Evolutionary conservation across 2,329 filamentous ascomycete genomes (phyloP).

Genomic region (Penicillium sp.): DNA sequence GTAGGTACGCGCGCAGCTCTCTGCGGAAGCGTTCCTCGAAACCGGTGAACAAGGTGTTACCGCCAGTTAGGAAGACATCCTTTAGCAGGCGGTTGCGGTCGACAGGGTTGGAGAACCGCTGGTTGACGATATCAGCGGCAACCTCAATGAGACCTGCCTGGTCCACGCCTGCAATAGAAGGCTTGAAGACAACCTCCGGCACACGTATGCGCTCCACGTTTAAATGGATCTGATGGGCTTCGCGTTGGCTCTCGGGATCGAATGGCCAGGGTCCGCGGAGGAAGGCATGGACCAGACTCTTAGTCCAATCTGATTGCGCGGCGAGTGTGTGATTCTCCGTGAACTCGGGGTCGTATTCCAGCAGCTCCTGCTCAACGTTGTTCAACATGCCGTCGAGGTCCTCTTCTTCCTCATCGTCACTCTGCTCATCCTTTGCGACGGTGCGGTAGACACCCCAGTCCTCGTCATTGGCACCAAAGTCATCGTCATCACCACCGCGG

Average conservation of each 20-base stretch:
- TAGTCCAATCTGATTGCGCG: slow-evolving; percentile 94
- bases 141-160: slow-evolving; percentile 95
- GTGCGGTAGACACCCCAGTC: slow-evolving; percentile 98
- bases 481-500: slow-evolving; percentile 89
- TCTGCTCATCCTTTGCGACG: slow-evolving; percentile 79
- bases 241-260: slow-evolving; percentile 76
- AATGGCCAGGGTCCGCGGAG: slow-evolving; percentile 85
- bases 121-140: slow-evolving; percentile 83
- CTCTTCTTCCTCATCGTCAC: slow-evolving; percentile 90
- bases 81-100: slow-evolving; percentile 74
- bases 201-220: slow-evolving; percentile 96
- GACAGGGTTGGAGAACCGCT: slow-evolving; percentile 68
- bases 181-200: slow-evolving; percentile 91
- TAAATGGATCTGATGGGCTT: slow-evolving; percentile 88
- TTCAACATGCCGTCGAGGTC: slow-evolving; percentile 78
- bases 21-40: slow-evolving; percentile 82
- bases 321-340: slow-evolving; percentile 91
- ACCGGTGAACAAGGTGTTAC: slow-evolving; percentile 82
- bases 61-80: slow-evolving; percentile 94
- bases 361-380: slow-evolving; percentile 79
- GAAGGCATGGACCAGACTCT: slow-evolving; percentile 88
- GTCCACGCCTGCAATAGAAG: slow-evolving; percentile 87
- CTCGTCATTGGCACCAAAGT: slow-evolving; percentile 94
- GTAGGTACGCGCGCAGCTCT: slow-evolving; percentile 75
- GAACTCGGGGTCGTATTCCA: slow-evolving; percentile 85